Base-by-base conservation (phyloP, 768 basidiomycete species). In the Coprinellus micaceus region DNA sequence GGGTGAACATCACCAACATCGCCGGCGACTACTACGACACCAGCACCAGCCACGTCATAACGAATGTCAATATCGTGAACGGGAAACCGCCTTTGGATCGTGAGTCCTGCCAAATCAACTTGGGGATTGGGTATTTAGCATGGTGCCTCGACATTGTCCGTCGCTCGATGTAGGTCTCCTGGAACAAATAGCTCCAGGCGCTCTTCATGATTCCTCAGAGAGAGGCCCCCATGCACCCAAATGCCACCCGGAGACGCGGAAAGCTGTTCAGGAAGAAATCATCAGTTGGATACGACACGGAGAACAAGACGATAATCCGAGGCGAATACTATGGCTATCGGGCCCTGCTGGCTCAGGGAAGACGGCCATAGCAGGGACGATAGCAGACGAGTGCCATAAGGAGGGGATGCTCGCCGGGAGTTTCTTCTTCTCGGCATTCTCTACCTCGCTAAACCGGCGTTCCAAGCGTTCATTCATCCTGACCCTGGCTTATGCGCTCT, bases 391-490 rank as follows among this genome's bases (percentile, higher is more conserved):
- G 1, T 60, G 65, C 25, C 61, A 40, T 52, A 57, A 44, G 33
- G 22, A 26, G 29, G 59, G 54, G 15, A 49, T 21, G 6, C 64
- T 73, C 10, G 68, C 67, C 30, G 71, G 68, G 0, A 70, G 68
- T 46, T 75, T 71, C 59, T 74, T 74, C 58, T 73, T 74, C 62
- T 72, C 67, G 0, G 59, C 67, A 13, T 60, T 62, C 13, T 66
- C 67, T 33, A 37, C 59, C 7, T 43, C 40, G n/a, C 6, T 15
- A 11, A 63, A 60, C 24, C 61, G 70, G 11, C 64, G 62, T 1
- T 61, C 62, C 4, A 64, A 61, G 2, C 60, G 55, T 22, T 58
- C 28, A 12, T 29, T 75, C 3, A 52, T 74, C 9, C 58, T 71
- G 1, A 71, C 73, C 0, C 51, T 75, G 24, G 67, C 67, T 0